phyloP scores from a whole-genome alignment of 192 early-diverging fungal genomes.

The Rhizophagus prolifer region DNA sequence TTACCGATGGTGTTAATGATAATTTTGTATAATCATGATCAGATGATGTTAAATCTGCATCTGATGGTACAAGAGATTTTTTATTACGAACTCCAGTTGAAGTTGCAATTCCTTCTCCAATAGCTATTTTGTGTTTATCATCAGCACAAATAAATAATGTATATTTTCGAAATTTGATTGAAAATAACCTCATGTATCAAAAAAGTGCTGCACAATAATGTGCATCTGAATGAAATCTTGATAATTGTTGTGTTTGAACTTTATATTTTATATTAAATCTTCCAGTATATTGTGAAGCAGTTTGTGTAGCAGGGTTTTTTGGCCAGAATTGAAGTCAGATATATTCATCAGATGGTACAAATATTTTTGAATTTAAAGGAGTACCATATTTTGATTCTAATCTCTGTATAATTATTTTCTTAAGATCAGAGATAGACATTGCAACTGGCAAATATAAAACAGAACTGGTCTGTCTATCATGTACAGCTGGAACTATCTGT shows the following conservation, averaged over 20 bases:
- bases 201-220: background rate
- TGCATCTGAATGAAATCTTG: background rate
- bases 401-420: background rate
- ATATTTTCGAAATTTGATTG: background rate
- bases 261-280: background rate
- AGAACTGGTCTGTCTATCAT: background rate
- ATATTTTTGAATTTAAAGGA: background rate
- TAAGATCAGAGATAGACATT: background rate
- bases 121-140: constrained; percentile 1
- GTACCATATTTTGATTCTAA: background rate
- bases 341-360: background rate
- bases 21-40: constrained; percentile 2
- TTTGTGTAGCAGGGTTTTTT: background rate
- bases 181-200: background rate
- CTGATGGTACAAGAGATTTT: background rate
- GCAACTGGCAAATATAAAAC: background rate
- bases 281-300: background rate
- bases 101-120: background rate
- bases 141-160: background rate
- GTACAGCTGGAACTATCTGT: background rate
- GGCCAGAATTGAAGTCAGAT: background rate
- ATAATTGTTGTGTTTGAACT: background rate
- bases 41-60: background rate
- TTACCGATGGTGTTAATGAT: background rate
- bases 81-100: background rate